Evolutionary conservation across 345 rosid genomes (phyloP), one percentile per base, ranked within the genome.

Genomic region (Cardamine chenopodiifolia): DNA sequence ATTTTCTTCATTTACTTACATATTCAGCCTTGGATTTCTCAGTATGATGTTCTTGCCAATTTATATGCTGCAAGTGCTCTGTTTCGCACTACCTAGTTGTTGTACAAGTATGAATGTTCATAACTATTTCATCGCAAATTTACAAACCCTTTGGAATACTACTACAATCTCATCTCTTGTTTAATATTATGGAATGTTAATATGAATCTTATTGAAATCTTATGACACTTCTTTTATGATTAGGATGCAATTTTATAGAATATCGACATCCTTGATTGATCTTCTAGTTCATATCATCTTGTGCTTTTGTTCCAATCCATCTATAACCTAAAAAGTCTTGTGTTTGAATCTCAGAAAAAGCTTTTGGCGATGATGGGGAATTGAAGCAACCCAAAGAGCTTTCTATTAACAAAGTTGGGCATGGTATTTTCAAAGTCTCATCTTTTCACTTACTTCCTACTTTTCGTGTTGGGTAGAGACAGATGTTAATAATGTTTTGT

Each of bases 391-490:
- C 91, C 0, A 92, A 96, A 84, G 84, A 92, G 73, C 85, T 89
- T 42, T 96, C 97, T 19, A 92, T 92, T 18, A 92, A 96, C 84
- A 96, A 96, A 90, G 97, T 89, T 75, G 99, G 97, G 8, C 97
- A 96, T 59, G 93, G 98, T 96, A 90, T 22, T 25, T 7, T 37
- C 28, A 53, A 42, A 12, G 6, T 29, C 49, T 61, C 19, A 20
- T 61, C 50, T 7, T 4, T 22, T 60, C 18, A 4, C 19, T 23
- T 39, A 4, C 13, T 61, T 22, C 50, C 14, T 14, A 7, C 7
- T 8, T 40, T 61, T 39, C 14, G 26, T 62, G 14, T 25, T 61
- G 29, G 35, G n/a, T 31, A 7, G 65, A 52, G 48, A 5, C 56
- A 19, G 7, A 49, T n/a, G 11, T 9, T 58, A 9, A 64, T 4